These are phyloP conservation scores for Ceratocystis cubensis DNA, from an alignment of 2,329 filamentous ascomycete species.

Conservation along the genomic window DNA sequence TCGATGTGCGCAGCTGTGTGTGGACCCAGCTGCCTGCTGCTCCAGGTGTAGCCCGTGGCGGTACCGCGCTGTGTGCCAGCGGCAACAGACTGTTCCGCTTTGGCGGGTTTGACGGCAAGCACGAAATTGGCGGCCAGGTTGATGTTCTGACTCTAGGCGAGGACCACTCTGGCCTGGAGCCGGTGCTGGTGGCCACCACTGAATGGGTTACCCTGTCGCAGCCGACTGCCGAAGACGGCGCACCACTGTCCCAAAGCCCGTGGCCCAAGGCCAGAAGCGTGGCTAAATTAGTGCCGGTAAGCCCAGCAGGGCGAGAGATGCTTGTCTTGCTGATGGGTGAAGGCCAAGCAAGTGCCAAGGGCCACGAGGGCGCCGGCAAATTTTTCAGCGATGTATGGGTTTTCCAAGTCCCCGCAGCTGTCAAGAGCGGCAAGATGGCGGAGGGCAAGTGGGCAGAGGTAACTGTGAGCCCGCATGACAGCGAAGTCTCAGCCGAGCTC, in stretches of 20 bases:
- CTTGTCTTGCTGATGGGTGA: slow-evolving; percentile 51
- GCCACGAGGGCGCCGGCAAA: slow-evolving; percentile 39
- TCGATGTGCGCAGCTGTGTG: slow-evolving; percentile 48
- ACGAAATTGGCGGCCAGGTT: slow-evolving; percentile 56
- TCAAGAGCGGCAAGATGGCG: slow-evolving; percentile 38
- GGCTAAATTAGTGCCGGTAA: slow-evolving; percentile 42
- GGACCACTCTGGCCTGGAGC: slow-evolving; percentile 38
- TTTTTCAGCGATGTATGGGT: slow-evolving; percentile 52
- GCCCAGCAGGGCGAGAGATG: slow-evolving; percentile 48
- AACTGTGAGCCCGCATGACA: slow-evolving; percentile 37
- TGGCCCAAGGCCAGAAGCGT: slow-evolving; percentile 27
- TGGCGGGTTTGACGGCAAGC: slow-evolving; percentile 63
- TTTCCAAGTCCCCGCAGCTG: slow-evolving; percentile 42
- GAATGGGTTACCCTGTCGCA: slow-evolving; percentile 43
- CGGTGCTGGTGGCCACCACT: slow-evolving; percentile 38
- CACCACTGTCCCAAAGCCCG: neutral
- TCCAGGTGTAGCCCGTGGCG: slow-evolving; percentile 53
- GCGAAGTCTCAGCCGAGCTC: slow-evolving; percentile 37
- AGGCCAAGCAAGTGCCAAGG: slow-evolving; percentile 35
- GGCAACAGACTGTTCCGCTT: slow-evolving; percentile 60
- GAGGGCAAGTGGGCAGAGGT: slow-evolving; percentile 49
- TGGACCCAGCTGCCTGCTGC: slow-evolving; percentile 60
- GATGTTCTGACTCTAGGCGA: slow-evolving; percentile 51
- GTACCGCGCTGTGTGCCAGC: slow-evolving; percentile 52
- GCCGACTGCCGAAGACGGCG: slow-evolving; percentile 23